Percentiles rank a stretch among this genome's conserved stretches.
Evolutionary conservation across 805 yeast genomes (phyloP).

Genomic region (Barnettozyma pratensis): DNA sequence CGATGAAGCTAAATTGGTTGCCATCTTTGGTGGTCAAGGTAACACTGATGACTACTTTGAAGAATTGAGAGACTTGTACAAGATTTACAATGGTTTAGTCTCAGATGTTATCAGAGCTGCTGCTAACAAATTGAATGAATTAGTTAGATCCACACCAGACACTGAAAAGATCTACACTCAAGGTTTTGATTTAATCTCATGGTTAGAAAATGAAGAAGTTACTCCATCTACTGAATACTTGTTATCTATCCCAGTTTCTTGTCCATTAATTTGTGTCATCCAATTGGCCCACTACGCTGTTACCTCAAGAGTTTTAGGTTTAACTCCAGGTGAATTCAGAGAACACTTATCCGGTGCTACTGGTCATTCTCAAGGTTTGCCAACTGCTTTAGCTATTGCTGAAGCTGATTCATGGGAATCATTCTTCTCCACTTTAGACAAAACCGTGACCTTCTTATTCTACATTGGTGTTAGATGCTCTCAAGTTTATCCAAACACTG

Average conservation of each 20-base stretch:
- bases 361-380: constrained; percentile 89
- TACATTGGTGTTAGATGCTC: constrained; percentile 92
- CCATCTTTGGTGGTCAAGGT: constrained; percentile 99
- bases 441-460: constrained; percentile 81
- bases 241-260: constrained; percentile 86
- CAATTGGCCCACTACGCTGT: constrained; percentile 92
- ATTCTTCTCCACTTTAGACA: constrained; percentile 63
- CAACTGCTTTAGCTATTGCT: constrained; percentile 89
- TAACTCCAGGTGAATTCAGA: constrained; percentile 86
- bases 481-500: constrained; percentile 86
- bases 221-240: constrained; percentile 89
- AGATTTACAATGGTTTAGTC: constrained; percentile 70
- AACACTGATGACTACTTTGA: constrained; percentile 96
- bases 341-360: constrained; percentile 66
- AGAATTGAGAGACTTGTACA: constrained; percentile 83
- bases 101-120: constrained; percentile 65
- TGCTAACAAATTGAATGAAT: constrained; percentile 59
- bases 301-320: constrained; percentile 77
- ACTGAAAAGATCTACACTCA: constrained; percentile 88
- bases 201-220: constrained; percentile 81
- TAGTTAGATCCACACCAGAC: constrained; percentile 67
- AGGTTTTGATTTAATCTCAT: constrained; percentile 81
- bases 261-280: constrained; percentile 95
- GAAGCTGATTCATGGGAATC: constrained; percentile 80
- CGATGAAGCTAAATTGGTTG: constrained; percentile 58